These are phyloP conservation scores for Usnea hakonensis DNA, from an alignment of 495 filamentous ascomycete species.

Conservation along the genomic window DNA sequence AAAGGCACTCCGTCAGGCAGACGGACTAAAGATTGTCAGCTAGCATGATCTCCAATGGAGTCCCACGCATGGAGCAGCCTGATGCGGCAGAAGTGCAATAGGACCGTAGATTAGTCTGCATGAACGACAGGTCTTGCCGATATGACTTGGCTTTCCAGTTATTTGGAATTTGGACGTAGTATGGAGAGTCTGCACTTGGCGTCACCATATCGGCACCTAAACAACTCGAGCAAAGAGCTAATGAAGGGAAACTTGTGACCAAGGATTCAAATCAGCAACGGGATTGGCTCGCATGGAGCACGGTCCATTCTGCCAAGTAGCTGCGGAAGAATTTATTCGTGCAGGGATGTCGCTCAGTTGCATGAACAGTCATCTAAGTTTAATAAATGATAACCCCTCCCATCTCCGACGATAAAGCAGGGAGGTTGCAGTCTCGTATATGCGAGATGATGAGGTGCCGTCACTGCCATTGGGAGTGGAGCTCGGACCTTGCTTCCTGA, in stretches of 20 bases:
- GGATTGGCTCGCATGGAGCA: background rate
- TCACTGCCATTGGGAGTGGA: background rate
- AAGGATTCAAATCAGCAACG: background rate
- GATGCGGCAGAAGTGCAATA: background rate
- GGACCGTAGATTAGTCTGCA: background rate
- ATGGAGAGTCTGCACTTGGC: background rate
- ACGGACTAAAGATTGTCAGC: too few species aligned
- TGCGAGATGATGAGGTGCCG: background rate
- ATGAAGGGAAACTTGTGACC: too few species aligned
- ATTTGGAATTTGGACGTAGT: background rate
- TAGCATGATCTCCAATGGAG: background rate
- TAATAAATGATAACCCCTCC: background rate
- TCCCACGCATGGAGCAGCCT: background rate
- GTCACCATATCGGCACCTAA: background rate
- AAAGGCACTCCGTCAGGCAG: background rate
- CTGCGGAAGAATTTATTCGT: background rate
- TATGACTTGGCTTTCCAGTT: background rate
- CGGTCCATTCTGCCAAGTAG: background rate
- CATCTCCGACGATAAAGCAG: background rate
- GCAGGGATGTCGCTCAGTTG: background rate
- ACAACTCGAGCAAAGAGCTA: background rate
- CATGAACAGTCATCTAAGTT: background rate
- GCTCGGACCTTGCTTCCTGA: background rate
- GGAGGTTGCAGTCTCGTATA: background rate
- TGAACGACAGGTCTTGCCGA: background rate